These are phyloP conservation scores for Saccharomyces cerevisiae DNA, from an alignment of 805 yeast species.

Conservation along the genomic window DNA sequence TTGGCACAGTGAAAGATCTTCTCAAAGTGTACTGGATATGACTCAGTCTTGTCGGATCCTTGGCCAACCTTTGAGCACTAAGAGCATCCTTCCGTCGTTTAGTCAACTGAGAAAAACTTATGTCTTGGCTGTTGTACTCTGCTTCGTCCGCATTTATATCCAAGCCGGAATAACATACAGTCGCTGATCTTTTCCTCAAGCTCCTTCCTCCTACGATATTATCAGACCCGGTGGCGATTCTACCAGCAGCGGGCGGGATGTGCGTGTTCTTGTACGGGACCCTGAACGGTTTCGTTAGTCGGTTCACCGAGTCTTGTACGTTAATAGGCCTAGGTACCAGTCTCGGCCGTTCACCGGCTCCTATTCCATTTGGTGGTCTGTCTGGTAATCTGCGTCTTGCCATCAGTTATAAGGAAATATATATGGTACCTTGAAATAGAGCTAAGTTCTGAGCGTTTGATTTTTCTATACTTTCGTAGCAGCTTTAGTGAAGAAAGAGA, in stretches of 20 bases:
- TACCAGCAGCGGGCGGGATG: neutral
- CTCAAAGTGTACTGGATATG: conserved; percentile 36
- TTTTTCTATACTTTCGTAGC: neutral
- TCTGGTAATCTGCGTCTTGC: conserved; percentile 35
- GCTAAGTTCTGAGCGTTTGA: neutral
- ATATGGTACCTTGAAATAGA: neutral
- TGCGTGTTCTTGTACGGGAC: conserved; percentile 43
- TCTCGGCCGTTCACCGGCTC: conserved; percentile 65
- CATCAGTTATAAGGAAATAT: conserved; percentile 16
- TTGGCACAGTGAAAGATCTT: conserved; percentile 55
- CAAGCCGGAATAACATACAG: conserved; percentile 36
- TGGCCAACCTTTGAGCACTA: conserved; percentile 43
- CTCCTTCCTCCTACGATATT: conserved; percentile 7
- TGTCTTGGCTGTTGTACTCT: conserved; percentile 21
- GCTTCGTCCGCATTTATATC: conserved; percentile 23
- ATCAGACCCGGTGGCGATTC: neutral
- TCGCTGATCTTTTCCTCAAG: conserved; percentile 24
- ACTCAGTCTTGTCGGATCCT: conserved; percentile 29
- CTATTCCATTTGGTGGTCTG: conserved; percentile 42
- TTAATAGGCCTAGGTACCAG: conserved; percentile 46
- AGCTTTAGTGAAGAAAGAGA: neutral
- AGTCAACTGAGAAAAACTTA: conserved; percentile 16
- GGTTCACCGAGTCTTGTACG: conserved; percentile 42
- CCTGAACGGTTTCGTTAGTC: conserved; percentile 59
- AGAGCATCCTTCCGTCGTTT: conserved; percentile 50